Percentiles rank a stretch among this genome's conserved stretches.
These are phyloP conservation scores for Claviceps citrina DNA, from an alignment of 2,329 filamentous ascomycete genomes.

Conservation along the genomic window DNA sequence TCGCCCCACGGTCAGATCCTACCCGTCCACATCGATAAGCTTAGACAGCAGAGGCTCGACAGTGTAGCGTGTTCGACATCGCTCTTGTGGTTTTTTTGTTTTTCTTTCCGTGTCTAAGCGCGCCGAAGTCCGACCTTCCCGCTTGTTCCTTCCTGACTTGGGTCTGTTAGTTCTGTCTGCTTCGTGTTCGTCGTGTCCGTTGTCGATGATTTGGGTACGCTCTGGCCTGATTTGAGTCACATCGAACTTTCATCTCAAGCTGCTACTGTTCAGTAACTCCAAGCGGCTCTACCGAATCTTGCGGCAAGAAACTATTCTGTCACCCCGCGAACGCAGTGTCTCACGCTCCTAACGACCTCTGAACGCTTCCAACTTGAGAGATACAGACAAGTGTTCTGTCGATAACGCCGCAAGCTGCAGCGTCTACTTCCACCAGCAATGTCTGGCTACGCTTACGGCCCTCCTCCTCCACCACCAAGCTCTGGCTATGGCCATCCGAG, in stretches of 20 bases:
- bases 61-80: background rate
- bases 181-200: background rate
- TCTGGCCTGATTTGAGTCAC: background rate
- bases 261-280: background rate
- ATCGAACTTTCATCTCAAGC: background rate
- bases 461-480: slow-evolving; percentile 31
- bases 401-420: slow-evolving; percentile 5
- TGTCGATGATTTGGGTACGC: background rate
- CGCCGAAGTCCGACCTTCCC: too few species aligned
- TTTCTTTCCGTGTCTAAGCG: too few species aligned
- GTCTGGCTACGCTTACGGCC: slow-evolving; percentile 35
- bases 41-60: background rate
- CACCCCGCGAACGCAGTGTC: background rate
- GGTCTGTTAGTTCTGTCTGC: background rate
- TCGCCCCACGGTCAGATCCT: background rate
- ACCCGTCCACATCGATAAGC: background rate
- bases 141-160: background rate
- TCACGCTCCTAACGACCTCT: too few species aligned
- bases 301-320: background rate
- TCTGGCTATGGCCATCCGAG: slow-evolving; percentile 25
- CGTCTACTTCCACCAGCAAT: slow-evolving; percentile 15
- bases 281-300: background rate
- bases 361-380: background rate
- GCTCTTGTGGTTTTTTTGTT: background rate
- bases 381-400: slow-evolving; percentile 11